Evolutionary conservation across 169 alveolate genomes (phyloP), one percentile per base, ranked within the genome.

Genomic region (Plasmodium berghei): DNA sequence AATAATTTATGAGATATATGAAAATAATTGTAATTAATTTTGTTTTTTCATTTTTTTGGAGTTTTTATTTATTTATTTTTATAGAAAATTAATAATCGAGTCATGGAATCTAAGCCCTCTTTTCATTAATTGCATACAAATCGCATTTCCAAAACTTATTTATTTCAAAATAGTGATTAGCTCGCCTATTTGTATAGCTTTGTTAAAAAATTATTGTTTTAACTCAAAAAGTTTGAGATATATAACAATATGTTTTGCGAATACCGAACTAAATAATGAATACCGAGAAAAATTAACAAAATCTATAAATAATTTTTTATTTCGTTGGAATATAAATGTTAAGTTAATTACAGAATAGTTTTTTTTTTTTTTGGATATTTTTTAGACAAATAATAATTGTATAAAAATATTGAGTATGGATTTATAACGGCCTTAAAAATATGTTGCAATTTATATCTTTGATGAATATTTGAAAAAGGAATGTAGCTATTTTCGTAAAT

Each of bases 191-290:
- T 73, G 87, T 52, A 59, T 73, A 20, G 64, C 87, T 18, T 45
- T 73, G 12, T 28, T 73, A 40, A 73, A 73, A 73, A 73, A 73
- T 26, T 73, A 58, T 22, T 73, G 87, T 12, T 73, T 59, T 14
- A 73, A 73, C 12, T 73, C 73, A 2, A 73, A 73, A 49, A 28
- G 45, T 28, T 52, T 73, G 18, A 59, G 87, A 16, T 49, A 28
- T 12, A 73, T 73, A 8, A 59, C 22, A 2, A 59, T 73, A 0
- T 1, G 55, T 14, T 58, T 73, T 48, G 63, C 22, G 2, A 73
- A 61, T 5, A 45, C 55, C 5, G 24, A 56, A 24, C 14, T 73
- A 26, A 24, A 18, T 2, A 59, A 62, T 5, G 87, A 73, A 18
- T 73, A 73, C 18, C 45, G 62, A 28, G 87, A 58, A 24, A 73